phyloP scores from a whole-genome alignment of 768 basidiomycete species.

The Tricholoma bakamatsutake region DNA sequence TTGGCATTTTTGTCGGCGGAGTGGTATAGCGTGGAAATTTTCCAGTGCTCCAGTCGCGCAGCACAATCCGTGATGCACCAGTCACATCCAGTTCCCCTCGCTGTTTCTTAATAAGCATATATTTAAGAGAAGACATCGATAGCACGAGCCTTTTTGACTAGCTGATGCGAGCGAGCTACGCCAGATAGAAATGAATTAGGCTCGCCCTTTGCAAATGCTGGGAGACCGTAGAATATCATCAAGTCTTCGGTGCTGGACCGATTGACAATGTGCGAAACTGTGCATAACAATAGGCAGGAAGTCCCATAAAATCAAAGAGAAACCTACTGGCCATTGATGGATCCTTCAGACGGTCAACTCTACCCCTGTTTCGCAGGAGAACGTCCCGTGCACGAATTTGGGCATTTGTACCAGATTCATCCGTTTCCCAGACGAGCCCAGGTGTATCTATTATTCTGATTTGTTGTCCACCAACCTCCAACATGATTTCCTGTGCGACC shows the following conservation, averaged over 20 bases:
- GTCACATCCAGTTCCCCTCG: conserved; percentile 67
- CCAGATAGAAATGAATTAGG: conserved; percentile 67
- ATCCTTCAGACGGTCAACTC: conserved; percentile 83
- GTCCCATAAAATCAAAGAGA: not conserved
- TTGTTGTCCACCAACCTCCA: conserved; percentile 40
- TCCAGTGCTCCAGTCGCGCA: conserved; percentile 81
- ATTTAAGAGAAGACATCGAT: not conserved
- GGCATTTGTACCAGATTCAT: conserved; percentile 31
- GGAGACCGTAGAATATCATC: conserved; percentile 83
- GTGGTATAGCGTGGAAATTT: conserved; percentile 68
- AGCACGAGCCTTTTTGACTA: conserved; percentile 67
- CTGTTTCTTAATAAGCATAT: conserved; percentile 30
- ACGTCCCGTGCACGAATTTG: conserved; percentile 60
- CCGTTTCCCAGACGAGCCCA: conserved; percentile 58
- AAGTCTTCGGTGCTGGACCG: conserved; percentile 74
- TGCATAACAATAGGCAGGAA: conserved; percentile 1
- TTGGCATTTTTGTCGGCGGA: conserved; percentile 30
- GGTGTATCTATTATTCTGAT: conserved; percentile 83
- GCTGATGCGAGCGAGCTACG: conserved; percentile 66
- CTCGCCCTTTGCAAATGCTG: conserved; percentile 70
- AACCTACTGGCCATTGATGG: conserved; percentile 61
- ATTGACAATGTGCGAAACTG: conserved; percentile 65
- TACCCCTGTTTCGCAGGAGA: conserved; percentile 71
- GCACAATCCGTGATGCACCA: conserved; percentile 69
- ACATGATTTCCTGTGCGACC: conserved; percentile 54